phyloP scores from a whole-genome alignment of 2,329 filamentous ascomycete genomes.

The Penicillium polonicum region DNA sequence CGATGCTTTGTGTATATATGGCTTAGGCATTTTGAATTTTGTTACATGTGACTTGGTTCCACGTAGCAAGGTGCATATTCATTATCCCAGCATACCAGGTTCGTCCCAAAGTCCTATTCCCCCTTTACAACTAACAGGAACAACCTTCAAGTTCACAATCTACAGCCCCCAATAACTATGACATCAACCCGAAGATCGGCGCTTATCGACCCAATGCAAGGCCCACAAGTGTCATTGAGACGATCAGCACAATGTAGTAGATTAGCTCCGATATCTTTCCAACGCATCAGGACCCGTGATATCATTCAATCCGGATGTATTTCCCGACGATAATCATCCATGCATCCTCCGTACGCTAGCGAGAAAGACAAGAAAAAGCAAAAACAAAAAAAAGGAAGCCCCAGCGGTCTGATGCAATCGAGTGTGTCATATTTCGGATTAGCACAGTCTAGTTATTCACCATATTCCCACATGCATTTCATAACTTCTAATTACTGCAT shows the following conservation, averaged over 20 bases:
- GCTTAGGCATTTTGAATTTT: conserved; percentile 1
- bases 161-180: background rate
- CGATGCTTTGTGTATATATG: conserved; percentile 5
- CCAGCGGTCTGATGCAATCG: background rate
- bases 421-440: background rate
- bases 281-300: background rate
- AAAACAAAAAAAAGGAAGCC: background rate
- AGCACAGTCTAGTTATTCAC: background rate
- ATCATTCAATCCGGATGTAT: background rate
- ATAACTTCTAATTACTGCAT: background rate
- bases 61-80: background rate
- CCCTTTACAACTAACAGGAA: background rate
- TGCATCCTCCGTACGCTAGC: background rate
- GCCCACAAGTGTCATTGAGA: background rate
- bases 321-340: background rate
- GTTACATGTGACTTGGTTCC: conserved; percentile 1
- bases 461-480: background rate
- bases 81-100: background rate
- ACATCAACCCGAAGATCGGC: conserved; percentile 2
- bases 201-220: background rate
- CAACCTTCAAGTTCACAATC: background rate
- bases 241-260: background rate
- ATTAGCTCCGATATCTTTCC: background rate
- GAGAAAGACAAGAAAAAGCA: too few species aligned
- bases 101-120: background rate